Percentiles rank a stretch among this genome's conserved stretches.
phyloP scores from a whole-genome alignment of 148 eudicot species.

The Gaultheria prostrata region DNA sequence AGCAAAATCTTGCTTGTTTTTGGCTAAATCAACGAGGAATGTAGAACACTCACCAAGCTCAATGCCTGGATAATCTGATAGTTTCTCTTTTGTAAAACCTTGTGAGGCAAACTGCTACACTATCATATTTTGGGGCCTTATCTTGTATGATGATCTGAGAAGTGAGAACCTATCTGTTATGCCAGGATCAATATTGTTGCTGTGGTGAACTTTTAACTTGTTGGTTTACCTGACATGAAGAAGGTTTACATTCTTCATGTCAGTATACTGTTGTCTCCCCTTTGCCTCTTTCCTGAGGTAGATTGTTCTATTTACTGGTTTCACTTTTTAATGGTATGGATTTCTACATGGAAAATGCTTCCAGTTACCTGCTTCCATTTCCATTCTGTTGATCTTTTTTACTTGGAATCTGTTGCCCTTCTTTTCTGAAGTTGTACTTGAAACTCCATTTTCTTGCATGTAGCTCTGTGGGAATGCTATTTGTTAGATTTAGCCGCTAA shows the following conservation, averaged over 20 bases:
- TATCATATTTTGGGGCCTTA: neutral
- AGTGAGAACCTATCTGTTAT: neutral
- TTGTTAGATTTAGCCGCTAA: conserved; percentile 13
- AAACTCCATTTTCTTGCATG: neutral
- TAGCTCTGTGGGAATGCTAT: neutral
- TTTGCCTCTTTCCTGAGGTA: neutral
- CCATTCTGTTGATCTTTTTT: neutral
- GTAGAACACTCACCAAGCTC: no score
- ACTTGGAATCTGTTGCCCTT: neutral
- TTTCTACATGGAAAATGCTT: neutral
- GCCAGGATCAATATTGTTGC: neutral
- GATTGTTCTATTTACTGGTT: neutral
- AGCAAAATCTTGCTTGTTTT: no score
- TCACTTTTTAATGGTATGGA: neutral
- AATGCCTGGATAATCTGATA: no score
- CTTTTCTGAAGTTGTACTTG: neutral
- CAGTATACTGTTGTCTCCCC: neutral
- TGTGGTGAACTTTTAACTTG: neutral
- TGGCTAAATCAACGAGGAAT: no score
- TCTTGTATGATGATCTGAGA: neutral
- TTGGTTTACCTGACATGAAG: neutral
- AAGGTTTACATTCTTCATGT: neutral
- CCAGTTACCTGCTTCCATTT: neutral
- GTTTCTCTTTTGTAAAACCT: neutral
- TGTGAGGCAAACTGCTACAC: neutral